Conservation (phyloP, 805 yeast species). For the Saccharomycopsis capsularis region DNA sequence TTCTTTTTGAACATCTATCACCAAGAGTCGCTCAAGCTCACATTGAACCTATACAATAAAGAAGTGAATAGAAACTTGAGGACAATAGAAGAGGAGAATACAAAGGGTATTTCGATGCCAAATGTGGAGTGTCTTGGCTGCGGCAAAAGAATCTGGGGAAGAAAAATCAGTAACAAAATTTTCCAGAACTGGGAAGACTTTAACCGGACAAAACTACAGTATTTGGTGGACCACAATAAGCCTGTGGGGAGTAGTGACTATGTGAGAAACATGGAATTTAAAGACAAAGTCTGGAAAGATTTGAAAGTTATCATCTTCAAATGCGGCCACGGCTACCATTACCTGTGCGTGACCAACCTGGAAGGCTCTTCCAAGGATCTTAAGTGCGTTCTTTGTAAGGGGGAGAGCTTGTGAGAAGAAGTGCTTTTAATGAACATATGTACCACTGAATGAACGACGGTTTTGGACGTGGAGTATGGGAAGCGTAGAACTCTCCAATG, state of each 20-base stretch:
- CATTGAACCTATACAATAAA: conserved; percentile 24
- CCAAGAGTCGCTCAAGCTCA: conserved; percentile 43
- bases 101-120: conserved; percentile 59
- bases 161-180: conserved; percentile 42
- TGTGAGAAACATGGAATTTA: conserved; percentile 15
- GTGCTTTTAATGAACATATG: no score
- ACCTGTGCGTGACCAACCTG: conserved; percentile 45
- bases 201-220: conserved; percentile 26
- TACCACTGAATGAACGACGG: no score
- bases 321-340: conserved; percentile 63
- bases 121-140: conserved; percentile 66
- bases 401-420: no score
- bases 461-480: no score
- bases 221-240: conserved; percentile 6
- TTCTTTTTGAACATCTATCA: conserved; percentile 62
- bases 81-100: conserved; percentile 34
- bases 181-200: conserved; percentile 53
- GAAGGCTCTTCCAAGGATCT: conserved; percentile 29
- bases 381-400: conserved; percentile 37
- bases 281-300: conserved; percentile 11
- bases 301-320: conserved; percentile 45
- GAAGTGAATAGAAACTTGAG: conserved; percentile 43
- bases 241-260: conserved; percentile 13
- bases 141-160: conserved; percentile 68
- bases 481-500: no score